These are phyloP conservation scores for Senna tora DNA, from an alignment of 306 rosid genomes.

Conservation along the genomic window DNA sequence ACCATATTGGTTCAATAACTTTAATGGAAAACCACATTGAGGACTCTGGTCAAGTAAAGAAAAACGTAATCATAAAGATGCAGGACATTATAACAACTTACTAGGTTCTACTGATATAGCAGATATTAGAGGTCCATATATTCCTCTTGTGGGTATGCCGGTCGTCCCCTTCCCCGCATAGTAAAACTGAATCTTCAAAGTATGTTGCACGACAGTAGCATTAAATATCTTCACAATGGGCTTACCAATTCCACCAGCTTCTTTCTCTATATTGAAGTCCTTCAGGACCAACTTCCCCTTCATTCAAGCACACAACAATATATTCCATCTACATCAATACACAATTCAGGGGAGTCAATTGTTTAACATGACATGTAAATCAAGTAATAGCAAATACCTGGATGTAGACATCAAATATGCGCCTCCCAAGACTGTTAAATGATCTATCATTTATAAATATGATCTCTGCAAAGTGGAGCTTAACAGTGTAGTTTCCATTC, in stretches of 20 bases:
- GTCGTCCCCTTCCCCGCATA: conserved; percentile 99
- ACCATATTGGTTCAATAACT: neutral
- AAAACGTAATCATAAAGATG: conserved; percentile 4
- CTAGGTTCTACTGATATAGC: conserved; percentile 91
- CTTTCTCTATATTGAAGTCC: conserved; percentile 77
- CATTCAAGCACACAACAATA: conserved; percentile 37
- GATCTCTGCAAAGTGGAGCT: conserved; percentile 96
- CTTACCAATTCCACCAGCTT: conserved; percentile 80
- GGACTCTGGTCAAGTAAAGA: neutral
- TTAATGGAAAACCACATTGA: neutral
- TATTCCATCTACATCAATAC: conserved; percentile 39
- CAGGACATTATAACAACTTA: conserved; percentile 50
- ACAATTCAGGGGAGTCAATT: conserved; percentile 23
- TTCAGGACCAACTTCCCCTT: conserved; percentile 73
- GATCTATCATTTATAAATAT: conserved; percentile 61
- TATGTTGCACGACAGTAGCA: conserved; percentile 54
- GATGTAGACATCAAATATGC: conserved; percentile 78
- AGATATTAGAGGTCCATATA: conserved; percentile 87
- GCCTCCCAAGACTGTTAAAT: conserved; percentile 66
- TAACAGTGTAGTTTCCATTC: conserved; percentile 74
- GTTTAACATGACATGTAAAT: conserved; percentile 10
- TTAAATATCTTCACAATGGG: conserved; percentile 59
- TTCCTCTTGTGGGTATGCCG: conserved; percentile 93
- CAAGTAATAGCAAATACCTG: conserved; percentile 59
- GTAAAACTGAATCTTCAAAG: conserved; percentile 82